phyloP scores from a whole-genome alignment of 2,329 filamentous ascomycete species.

The Plectosphaerella cucumerina region DNA sequence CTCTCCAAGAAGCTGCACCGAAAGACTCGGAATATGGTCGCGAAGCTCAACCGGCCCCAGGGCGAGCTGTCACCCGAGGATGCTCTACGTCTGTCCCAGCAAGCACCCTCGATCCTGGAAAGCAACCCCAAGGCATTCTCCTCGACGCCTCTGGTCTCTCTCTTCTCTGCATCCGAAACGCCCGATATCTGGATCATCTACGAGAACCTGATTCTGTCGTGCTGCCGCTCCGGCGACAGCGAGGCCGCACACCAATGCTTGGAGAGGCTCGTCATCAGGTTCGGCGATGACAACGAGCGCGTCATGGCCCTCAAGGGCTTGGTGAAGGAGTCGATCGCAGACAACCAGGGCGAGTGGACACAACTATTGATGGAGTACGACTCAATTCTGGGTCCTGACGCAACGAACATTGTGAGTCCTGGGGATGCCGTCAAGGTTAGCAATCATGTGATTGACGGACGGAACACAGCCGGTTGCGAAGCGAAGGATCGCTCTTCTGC shows the following conservation, averaged over 20 bases:
- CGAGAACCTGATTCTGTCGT: slow-evolving; percentile 82
- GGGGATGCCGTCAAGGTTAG: too few species aligned
- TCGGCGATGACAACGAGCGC: slow-evolving; percentile 79
- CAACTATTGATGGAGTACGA: slow-evolving; percentile 75
- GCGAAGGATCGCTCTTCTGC: slow-evolving; percentile 74
- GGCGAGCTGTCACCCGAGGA: slow-evolving; percentile 51
- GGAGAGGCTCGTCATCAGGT: slow-evolving; percentile 70
- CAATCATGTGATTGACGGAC: too few species aligned
- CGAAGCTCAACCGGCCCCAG: slow-evolving; percentile 52
- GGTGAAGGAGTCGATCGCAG: slow-evolving; percentile 77
- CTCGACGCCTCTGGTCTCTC: slow-evolving; percentile 46
- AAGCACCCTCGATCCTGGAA: slow-evolving; percentile 52
- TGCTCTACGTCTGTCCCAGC: slow-evolving; percentile 55
- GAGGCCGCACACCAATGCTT: slow-evolving; percentile 71
- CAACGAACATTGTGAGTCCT: slow-evolving; percentile 70
- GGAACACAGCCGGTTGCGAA: slow-evolving; percentile 74
- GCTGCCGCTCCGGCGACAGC: slow-evolving; percentile 80
- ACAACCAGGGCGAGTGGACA: slow-evolving; percentile 60
- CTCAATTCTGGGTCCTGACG: slow-evolving; percentile 65
- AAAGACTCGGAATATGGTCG: slow-evolving; percentile 33
- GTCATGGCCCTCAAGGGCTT: slow-evolving; percentile 80
- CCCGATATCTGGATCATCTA: slow-evolving; percentile 79
- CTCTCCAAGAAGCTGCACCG: neutral
- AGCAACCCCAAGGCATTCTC: slow-evolving; percentile 51
- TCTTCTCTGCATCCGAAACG: slow-evolving; percentile 60